A percentile compares a stretch with the other conserved stretches of the same genome.
Conservation (phyloP, 2,329 filamentous ascomycete genomes). For the Zymoseptoria tritici region DNA sequence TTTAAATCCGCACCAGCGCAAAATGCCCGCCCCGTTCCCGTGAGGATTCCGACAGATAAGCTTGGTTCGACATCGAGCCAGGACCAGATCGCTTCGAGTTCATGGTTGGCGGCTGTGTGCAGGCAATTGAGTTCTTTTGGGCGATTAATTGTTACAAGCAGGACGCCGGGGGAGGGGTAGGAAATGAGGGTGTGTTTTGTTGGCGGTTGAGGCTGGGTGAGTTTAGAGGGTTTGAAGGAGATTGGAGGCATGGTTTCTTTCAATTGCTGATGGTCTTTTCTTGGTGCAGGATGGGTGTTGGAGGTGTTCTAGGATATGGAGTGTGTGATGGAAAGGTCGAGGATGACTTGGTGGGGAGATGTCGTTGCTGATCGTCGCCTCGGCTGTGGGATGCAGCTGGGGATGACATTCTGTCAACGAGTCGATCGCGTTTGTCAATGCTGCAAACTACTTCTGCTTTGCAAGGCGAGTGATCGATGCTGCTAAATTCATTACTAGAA, state of each 20-base stretch:
- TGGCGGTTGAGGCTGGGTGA: constrained; percentile 16
- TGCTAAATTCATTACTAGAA: too few relatives aligned
- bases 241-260: constrained; percentile 9
- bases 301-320: neutral
- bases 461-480: neutral
- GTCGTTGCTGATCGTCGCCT: neutral
- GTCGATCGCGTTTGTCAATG: neutral
- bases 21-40: constrained; percentile 30
- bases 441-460: neutral
- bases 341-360: neutral
- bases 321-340: neutral
- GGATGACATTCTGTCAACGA: neutral
- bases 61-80: constrained; percentile 30
- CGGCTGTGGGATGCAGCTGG: neutral
- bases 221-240: constrained; percentile 13
- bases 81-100: constrained; percentile 26
- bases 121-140: constrained; percentile 32
- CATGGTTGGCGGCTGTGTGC: constrained; percentile 25
- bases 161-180: constrained; percentile 26
- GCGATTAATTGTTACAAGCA: constrained; percentile 29
- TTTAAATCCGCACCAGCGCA: constrained; percentile 33
- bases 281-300: neutral
- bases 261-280: neutral
- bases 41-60: constrained; percentile 28
- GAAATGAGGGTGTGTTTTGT: constrained; percentile 25